Base-by-base conservation (phyloP, 768 basidiomycete species). In the Kwoniella sp. region DNA sequence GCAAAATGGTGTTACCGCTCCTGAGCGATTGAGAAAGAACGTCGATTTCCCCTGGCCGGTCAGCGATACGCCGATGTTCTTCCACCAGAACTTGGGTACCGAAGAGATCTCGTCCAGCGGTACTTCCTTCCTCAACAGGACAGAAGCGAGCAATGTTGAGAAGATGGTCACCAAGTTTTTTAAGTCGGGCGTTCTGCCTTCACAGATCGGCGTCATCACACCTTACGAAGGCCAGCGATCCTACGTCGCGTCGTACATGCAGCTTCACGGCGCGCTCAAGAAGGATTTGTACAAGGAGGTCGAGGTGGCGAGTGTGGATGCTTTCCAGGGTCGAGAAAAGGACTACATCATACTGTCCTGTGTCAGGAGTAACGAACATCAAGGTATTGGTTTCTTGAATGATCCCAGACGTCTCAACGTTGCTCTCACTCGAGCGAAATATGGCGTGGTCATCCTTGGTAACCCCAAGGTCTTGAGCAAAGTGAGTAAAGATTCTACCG, bases 141-240 rank as follows among this genome's bases (percentile, higher is more conserved):
- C 96, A 34, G 96, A 99, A 80, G 93, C 96, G 1, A 93, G 93
- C 23, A 98, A 99, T 72, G 96, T 98, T 30, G 96, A 99, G 83
- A 99, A 98, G 86, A 99, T 99, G 70, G 95, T 98, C 47, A 99
- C 96, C 61, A 96, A 97, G 79, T 98, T 98, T 85, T 99, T 99
- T 91, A 96, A 96, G 82, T 92, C 95, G 0, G 96, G 96, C 38
- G 96, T 99, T 29, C 85, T 95, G 38, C 95, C 96, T 12, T 85
- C 84, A 61, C 95, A 99, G 77, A 99, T 99, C 73, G 96, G 96
- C 68, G 92, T 99, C 67, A 93, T 99, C 75, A 99, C 96, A 1
- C 96, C 96, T 0, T 99, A 99, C 81, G 96, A 99, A 80, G 96
- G 96, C 26, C 96, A 99, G 75, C 88, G 96, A 20, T 96, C 94